phyloP scores from a whole-genome alignment of 257 asterid species.

The Striga asiatica region DNA sequence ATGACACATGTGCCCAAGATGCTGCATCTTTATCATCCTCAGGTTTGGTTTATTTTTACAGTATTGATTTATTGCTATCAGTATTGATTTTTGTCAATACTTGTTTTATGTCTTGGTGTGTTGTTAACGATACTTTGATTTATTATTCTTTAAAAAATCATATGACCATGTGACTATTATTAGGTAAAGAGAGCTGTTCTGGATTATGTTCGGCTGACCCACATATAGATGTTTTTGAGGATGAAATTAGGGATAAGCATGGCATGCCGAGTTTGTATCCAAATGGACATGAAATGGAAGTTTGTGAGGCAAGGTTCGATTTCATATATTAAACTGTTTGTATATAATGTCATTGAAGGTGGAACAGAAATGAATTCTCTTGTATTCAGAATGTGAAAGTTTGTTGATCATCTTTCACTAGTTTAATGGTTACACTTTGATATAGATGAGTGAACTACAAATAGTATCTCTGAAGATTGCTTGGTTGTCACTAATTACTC shows the following conservation, averaged over 20 bases:
- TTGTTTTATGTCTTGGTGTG: background rate
- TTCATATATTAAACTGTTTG: background rate
- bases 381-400: background rate
- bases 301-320: constrained; percentile 37
- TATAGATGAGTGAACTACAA: too few relatives aligned
- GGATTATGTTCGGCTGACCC: constrained; percentile 25
- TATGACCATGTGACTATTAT: constrained; percentile 3
- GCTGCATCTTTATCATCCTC: constrained; percentile 30
- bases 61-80: constrained; percentile 17
- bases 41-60: constrained; percentile 34
- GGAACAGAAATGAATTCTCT: background rate
- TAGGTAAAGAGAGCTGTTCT: constrained; percentile 27
- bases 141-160: constrained; percentile 9
- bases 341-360: constrained; percentile 2
- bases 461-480: too few relatives aligned
- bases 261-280: constrained; percentile 20
- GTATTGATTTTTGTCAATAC: constrained; percentile 11
- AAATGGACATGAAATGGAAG: constrained; percentile 29
- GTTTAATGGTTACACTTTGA: background rate
- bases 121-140: constrained; percentile 12
- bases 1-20: constrained; percentile 26
- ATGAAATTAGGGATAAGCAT: constrained; percentile 21
- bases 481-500: too few relatives aligned
- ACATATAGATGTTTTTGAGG: constrained; percentile 20
- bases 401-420: background rate